These are phyloP conservation scores for Lasiosphaeris hirsuta DNA, from an alignment of 495 filamentous ascomycete genomes.

Conservation along the genomic window DNA sequence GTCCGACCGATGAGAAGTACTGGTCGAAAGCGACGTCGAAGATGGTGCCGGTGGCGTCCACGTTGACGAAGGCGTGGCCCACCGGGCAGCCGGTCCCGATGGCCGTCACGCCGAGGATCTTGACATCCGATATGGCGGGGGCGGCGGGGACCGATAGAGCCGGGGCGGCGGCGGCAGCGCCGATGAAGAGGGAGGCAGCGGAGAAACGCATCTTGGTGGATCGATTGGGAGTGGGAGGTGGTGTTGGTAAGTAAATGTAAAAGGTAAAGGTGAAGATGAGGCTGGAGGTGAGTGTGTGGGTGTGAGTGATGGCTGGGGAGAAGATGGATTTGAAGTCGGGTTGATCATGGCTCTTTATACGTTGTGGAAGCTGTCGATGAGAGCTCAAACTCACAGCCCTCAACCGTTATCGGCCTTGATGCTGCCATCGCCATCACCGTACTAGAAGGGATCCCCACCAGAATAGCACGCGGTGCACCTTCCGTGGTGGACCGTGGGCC, in stretches of 20 bases:
- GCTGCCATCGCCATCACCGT: not conserved
- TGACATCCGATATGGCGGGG: constrained; percentile 15
- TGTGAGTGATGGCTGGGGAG: constrained; percentile 5
- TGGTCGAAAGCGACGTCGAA: constrained; percentile 48
- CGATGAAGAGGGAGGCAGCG: constrained; percentile 15
- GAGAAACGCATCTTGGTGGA: constrained; percentile 23
- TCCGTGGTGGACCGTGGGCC: no score
- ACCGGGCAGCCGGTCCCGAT: constrained; percentile 32
- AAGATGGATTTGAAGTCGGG: not conserved
- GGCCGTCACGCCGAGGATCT: constrained; percentile 29
- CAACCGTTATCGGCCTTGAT: not conserved
- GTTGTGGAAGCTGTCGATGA: no score
- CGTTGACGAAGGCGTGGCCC: constrained; percentile 29
- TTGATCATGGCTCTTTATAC: constrained; percentile 6
- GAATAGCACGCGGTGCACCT: no score
- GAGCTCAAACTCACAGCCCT: not conserved
- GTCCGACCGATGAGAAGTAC: constrained; percentile 46
- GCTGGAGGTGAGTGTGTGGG: not conserved
- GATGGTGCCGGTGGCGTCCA: constrained; percentile 34
- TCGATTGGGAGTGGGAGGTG: not conserved
- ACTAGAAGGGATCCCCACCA: no score
- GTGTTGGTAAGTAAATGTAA: not conserved
- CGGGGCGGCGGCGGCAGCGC: constrained; percentile 18
- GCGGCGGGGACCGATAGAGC: constrained; percentile 7
- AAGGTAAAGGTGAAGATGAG: constrained; percentile 3